Percentiles rank a stretch among this genome's conserved stretches.
Evolutionary conservation across 2,329 filamentous ascomycete species (phyloP).

Genomic region (Rutstroemia sp.): DNA sequence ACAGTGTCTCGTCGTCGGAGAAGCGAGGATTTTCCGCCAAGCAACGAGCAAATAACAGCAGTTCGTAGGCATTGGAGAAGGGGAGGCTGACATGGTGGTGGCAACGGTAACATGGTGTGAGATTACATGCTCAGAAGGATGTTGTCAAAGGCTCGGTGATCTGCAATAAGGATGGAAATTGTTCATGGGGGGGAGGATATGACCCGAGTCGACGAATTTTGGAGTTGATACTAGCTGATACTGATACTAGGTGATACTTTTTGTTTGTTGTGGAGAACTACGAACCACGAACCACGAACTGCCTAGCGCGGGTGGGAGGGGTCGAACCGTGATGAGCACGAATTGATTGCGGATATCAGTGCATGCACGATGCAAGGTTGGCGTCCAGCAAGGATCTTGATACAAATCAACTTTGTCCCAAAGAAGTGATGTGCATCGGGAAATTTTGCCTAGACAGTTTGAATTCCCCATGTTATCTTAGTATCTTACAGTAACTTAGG

Average conservation of each 20-base stretch:
- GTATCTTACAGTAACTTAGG: no score
- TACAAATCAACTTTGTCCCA: slow-evolving; percentile 3
- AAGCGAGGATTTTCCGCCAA: neutral
- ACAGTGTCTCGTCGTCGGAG: no score
- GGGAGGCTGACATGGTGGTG: neutral
- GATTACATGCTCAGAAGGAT: neutral
- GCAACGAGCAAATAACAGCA: neutral
- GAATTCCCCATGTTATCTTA: no score
- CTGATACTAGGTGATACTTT: neutral
- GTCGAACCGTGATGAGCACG: neutral
- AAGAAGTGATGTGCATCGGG: slow-evolving; percentile 10
- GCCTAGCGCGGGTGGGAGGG: no score
- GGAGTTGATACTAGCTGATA: neutral
- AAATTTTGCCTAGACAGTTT: neutral
- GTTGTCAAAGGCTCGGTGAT: no score
- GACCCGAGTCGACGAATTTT: no score
- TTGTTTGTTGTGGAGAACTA: no score
- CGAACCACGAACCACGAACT: no score
- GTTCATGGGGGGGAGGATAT: no score
- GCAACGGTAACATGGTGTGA: neutral
- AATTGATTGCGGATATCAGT: neutral
- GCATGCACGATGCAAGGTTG: neutral
- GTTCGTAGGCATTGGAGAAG: neutral
- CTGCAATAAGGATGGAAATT: no score
- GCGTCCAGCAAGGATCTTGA: neutral